Percentiles rank a stretch among this genome's conserved stretches.
Conservation (phyloP, 768 basidiomycete genomes). For the Termitomyces sp. region DNA sequence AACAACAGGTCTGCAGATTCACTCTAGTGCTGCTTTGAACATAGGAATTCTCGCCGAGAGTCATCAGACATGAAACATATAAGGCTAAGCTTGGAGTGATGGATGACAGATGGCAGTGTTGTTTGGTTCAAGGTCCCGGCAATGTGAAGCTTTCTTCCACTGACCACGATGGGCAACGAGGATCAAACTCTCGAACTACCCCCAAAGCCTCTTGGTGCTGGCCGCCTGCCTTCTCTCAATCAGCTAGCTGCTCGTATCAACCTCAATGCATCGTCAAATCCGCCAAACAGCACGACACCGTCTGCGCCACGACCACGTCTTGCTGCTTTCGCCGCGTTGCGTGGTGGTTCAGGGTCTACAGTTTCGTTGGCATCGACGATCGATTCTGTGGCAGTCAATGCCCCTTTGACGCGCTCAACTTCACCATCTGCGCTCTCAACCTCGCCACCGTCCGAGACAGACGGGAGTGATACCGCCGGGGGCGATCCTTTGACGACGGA, state of each 20-base stretch:
- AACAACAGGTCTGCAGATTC: background rate
- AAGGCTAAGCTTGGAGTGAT: background rate
- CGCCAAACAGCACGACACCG: conserved; percentile 18
- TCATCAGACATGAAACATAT: background rate
- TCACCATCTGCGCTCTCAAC: conserved; percentile 54
- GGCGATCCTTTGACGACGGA: conserved; percentile 58
- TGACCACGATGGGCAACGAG: conserved; percentile 18
- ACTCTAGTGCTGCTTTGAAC: background rate
- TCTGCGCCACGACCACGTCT: conserved; percentile 61
- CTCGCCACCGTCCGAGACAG: conserved; percentile 42
- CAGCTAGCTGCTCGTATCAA: conserved; percentile 78
- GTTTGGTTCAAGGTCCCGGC: conserved; percentile 5
- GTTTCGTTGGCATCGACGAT: conserved; percentile 46
- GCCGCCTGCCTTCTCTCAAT: conserved; percentile 68
- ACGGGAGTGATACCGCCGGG: conserved; percentile 28
- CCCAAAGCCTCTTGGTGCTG: conserved; percentile 16
- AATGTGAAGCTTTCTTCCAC: conserved; percentile 7
- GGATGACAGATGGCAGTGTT: conserved; percentile 11
- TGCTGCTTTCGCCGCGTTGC: conserved; percentile 63
- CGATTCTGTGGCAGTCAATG: conserved; percentile 67
- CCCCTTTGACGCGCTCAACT: conserved; percentile 58
- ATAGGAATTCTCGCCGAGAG: background rate
- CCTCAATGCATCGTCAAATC: conserved; percentile 28
- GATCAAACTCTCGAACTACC: conserved; percentile 12
- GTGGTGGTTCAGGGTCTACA: conserved; percentile 56